Conservation (phyloP, 768 basidiomycete genomes). For the Pulveroboletus sp. region DNA sequence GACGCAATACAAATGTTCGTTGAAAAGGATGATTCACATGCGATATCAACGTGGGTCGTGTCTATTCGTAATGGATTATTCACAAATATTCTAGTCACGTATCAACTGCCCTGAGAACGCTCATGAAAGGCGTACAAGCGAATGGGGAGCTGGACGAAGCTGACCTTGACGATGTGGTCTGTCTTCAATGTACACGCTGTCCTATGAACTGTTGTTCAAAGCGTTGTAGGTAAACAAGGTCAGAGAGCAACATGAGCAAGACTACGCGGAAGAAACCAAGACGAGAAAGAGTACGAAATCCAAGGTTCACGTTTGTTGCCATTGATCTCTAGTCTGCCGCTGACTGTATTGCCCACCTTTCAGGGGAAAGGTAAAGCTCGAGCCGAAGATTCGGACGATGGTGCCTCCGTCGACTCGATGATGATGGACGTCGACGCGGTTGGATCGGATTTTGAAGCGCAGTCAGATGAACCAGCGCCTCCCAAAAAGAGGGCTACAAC, state of each 20-base stretch:
- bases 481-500: constrained; percentile 41
- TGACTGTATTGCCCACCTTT: background rate
- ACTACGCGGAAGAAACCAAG: constrained; percentile 48
- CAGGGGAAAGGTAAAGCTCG: constrained; percentile 53
- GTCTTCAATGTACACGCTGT: constrained; percentile 16
- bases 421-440: constrained; percentile 65
- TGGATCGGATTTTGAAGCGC: constrained; percentile 47
- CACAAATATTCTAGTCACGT: constrained; percentile 55
- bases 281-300: constrained; percentile 37
- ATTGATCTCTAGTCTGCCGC: background rate
- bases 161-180: constrained; percentile 68
- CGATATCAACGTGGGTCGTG: constrained; percentile 74
- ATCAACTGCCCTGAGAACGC: constrained; percentile 46
- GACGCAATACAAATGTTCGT: constrained; percentile 95
- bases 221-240: constrained; percentile 56
- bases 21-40: constrained; percentile 95
- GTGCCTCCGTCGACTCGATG: constrained; percentile 62
- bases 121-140: constrained; percentile 68
- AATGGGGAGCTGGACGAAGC: constrained; percentile 67
- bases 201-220: background rate
- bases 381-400: constrained; percentile 50
- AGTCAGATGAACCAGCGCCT: constrained; percentile 41
- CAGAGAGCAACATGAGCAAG: constrained; percentile 65
- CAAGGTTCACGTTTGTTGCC: constrained; percentile 36
- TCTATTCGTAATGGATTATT: background rate